These are phyloP conservation scores for Crithidia expoeki DNA, from an alignment of 208 protist genomes.

Conservation along the genomic window DNA sequence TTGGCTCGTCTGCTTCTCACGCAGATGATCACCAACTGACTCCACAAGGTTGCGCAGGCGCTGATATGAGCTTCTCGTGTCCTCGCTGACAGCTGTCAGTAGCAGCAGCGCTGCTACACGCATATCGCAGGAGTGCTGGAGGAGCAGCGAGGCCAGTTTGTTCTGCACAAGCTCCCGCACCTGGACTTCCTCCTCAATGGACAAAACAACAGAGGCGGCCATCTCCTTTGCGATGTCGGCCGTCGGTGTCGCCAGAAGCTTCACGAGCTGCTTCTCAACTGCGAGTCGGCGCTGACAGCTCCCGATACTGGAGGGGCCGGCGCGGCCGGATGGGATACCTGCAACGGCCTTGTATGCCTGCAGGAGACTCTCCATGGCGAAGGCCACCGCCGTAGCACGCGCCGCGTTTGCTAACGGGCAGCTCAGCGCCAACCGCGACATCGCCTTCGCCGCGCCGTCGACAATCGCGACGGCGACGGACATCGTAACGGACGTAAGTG, in stretches of 20 bases:
- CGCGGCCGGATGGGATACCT: not conserved
- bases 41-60: constrained; percentile 51
- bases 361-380: constrained; percentile 40
- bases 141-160: constrained; percentile 49
- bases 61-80: constrained; percentile 56
- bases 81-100: constrained; percentile 71
- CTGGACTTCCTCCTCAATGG: constrained; percentile 57
- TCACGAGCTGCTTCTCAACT: constrained; percentile 60
- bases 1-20: constrained; percentile 40
- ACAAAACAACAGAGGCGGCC: constrained; percentile 64
- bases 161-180: constrained; percentile 64
- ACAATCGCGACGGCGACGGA: constrained; percentile 38
- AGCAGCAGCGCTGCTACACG: constrained; percentile 72
- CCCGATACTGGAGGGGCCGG: constrained; percentile 17
- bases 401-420: constrained; percentile 21
- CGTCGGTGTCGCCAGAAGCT: constrained; percentile 52
- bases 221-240: constrained; percentile 64
- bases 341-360: constrained; percentile 37
- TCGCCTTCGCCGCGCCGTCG: constrained; percentile 57
- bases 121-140: constrained; percentile 55
- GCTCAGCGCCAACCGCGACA: constrained; percentile 46
- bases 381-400: constrained; percentile 15
- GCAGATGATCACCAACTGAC: constrained; percentile 56
- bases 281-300: constrained; percentile 51
- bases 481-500: not conserved